Percentiles rank a stretch among this genome's conserved stretches.
Conservation (phyloP, 78 protist genomes). For the Dictyostelium intermedium region DNA sequence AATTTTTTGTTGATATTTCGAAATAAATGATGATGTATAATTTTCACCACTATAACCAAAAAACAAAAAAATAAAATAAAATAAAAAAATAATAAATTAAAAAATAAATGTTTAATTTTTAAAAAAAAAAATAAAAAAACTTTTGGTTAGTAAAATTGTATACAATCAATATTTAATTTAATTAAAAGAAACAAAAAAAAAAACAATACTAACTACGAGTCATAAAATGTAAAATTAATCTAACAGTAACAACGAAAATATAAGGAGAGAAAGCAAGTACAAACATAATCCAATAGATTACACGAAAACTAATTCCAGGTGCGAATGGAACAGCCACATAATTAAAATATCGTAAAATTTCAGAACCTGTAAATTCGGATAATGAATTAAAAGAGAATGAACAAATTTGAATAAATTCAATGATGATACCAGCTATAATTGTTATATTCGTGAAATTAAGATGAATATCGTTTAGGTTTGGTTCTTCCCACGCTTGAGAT, state of each 20-base stretch:
- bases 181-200: too few relatives aligned
- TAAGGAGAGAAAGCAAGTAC: conserved; percentile 68
- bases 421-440: conserved; percentile 46
- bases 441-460: conserved; percentile 38
- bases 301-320: conserved; percentile 14
- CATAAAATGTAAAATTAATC: conserved; percentile 43
- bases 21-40: conserved; percentile 22
- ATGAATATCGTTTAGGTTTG: conserved; percentile 25
- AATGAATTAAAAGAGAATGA: conserved; percentile 30
- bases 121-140: background rate
- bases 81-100: background rate
- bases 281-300: conserved; percentile 70
- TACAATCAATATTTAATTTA: too few relatives aligned
- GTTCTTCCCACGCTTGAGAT: conserved; percentile 54
- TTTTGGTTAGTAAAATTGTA: background rate
- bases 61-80: background rate
- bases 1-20: conserved; percentile 52
- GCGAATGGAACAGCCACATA: conserved; percentile 32
- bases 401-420: conserved; percentile 63
- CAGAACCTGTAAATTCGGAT: conserved; percentile 3
- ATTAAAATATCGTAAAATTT: conserved; percentile 11
- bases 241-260: conserved; percentile 43
- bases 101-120: too few relatives aligned
- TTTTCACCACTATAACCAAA: conserved; percentile 69
- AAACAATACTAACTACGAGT: conserved; percentile 44